A percentile compares a stretch with the other conserved stretches of the same genome.
These are phyloP conservation scores for Candida tropicalis DNA, from an alignment of 1,139 yeast species.

Conservation along the genomic window DNA sequence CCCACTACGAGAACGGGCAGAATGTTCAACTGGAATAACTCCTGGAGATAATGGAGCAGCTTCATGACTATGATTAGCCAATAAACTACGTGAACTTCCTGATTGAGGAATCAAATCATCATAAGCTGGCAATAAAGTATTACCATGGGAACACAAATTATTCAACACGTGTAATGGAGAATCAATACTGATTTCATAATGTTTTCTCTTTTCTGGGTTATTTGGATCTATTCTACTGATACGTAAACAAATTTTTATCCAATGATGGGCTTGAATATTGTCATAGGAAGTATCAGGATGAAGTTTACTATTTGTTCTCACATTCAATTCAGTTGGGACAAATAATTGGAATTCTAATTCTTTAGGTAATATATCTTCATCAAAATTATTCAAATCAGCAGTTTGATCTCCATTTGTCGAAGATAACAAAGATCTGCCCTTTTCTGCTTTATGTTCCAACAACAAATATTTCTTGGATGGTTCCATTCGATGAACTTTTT, in stretches of 20 bases:
- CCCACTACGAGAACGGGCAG: constrained; percentile 12
- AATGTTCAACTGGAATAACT: constrained; percentile 49
- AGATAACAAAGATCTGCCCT: constrained; percentile 45
- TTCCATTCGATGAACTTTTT: constrained; percentile 88
- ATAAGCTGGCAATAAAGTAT: constrained; percentile 66
- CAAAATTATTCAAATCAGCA: constrained; percentile 30
- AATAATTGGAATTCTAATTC: constrained; percentile 84
- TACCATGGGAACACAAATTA: constrained; percentile 68
- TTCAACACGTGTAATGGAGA: constrained; percentile 83
- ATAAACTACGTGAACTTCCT: constrained; percentile 6
- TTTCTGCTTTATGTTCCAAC: constrained; percentile 74
- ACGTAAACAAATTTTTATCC: constrained; percentile 87
- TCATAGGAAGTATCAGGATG: constrained; percentile 84
- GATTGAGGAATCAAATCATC: constrained; percentile 26
- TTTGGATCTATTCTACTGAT: constrained; percentile 66
- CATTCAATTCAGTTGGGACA: constrained; percentile 66
- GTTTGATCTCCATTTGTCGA: constrained; percentile 11
- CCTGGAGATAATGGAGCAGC: constrained; percentile 55
- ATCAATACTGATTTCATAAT: constrained; percentile 89
- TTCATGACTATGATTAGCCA: constrained; percentile 27
- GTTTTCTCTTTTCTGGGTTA: constrained; percentile 66
- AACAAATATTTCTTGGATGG: constrained; percentile 80
- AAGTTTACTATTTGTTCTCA: constrained; percentile 44
- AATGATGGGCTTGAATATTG: constrained; percentile 84
- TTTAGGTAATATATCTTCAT: constrained; percentile 46